These are phyloP conservation scores for Esteya vermicola DNA, from an alignment of 2,329 filamentous ascomycete species.

Conservation along the genomic window DNA sequence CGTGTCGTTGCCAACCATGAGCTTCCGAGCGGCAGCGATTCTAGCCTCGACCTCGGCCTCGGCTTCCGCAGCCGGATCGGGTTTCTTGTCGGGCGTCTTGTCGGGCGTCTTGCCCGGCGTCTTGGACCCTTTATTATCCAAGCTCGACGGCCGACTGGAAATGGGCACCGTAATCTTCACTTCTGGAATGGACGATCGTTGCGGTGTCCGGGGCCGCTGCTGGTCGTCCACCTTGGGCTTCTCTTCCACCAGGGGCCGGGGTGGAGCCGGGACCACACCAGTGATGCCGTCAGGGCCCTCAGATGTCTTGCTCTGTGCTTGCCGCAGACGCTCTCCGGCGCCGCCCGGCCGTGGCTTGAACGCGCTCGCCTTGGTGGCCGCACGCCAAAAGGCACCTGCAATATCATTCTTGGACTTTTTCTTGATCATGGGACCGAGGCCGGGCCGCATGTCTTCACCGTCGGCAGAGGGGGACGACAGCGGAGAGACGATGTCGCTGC, in stretches of 20 bases:
- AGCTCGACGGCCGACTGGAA: slow-evolving; percentile 24
- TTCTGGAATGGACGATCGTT: slow-evolving; percentile 32
- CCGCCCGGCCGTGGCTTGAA: slow-evolving; percentile 86
- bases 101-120: background rate
- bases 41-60: background rate
- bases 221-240: slow-evolving; percentile 20
- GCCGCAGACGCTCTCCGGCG: slow-evolving; percentile 64
- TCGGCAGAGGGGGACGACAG: too few species aligned
- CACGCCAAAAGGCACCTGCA: slow-evolving; percentile 65
- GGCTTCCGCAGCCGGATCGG: too few species aligned
- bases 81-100: too few species aligned
- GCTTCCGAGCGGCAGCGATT: slow-evolving; percentile 39
- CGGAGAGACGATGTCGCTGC: slow-evolving; percentile 8
- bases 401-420: slow-evolving; percentile 58
- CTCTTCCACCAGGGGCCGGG: slow-evolving; percentile 26
- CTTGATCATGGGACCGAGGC: slow-evolving; percentile 83
- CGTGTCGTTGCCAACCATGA: slow-evolving; percentile 57
- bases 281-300: slow-evolving; percentile 82
- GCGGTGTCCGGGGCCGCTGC: slow-evolving; percentile 15
- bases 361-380: slow-evolving; percentile 52
- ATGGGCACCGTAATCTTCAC: slow-evolving; percentile 42
- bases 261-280: slow-evolving; percentile 70
- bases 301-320: slow-evolving; percentile 39
- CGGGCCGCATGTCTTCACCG: slow-evolving; percentile 41
- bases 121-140: too few species aligned